phyloP scores from a whole-genome alignment of 768 basidiomycete genomes.

The Mycena filopes region DNA sequence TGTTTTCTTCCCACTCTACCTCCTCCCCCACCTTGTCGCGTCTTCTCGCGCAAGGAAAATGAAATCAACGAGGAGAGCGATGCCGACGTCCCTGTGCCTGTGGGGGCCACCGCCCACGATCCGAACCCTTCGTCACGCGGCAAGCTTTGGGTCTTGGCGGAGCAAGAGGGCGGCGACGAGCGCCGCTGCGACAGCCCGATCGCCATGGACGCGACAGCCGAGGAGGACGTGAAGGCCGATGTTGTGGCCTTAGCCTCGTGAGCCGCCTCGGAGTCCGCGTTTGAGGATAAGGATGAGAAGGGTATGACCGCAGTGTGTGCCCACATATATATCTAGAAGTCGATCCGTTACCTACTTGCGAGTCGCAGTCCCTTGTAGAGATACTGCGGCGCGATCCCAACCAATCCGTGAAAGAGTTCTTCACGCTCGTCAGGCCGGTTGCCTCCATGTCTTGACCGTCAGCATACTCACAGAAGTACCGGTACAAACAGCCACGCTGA shows the following conservation, averaged over 20 bases:
- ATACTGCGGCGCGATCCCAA: conserved; percentile 6
- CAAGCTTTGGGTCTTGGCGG: background rate
- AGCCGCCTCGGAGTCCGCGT: conserved; percentile 33
- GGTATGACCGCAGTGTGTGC: conserved; percentile 34
- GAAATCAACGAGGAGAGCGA: too few species aligned
- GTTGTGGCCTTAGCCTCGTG: conserved; percentile 34
- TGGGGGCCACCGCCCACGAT: background rate
- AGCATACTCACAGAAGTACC: background rate
- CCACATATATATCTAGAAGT: background rate
- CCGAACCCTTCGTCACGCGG: background rate
- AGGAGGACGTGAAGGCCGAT: conserved; percentile 12
- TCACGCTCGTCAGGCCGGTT: conserved; percentile 12
- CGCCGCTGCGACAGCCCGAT: conserved; percentile 20
- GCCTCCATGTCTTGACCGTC: background rate
- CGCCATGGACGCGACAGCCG: background rate
- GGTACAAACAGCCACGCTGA: conserved; percentile 11
- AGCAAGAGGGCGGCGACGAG: conserved; percentile 3
- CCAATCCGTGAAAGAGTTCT: conserved; percentile 8
- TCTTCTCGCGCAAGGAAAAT: too few species aligned
- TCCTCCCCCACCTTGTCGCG: too few species aligned
- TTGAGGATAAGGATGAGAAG: conserved; percentile 22
- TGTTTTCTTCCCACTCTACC: too few species aligned
- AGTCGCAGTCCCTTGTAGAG: conserved; percentile 10
- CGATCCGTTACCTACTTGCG: background rate
- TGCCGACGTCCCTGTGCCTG: too few species aligned